Evolutionary conservation across 2,329 filamentous ascomycete genomes (phyloP).

Genomic region (Diaporthe nobilis): DNA sequence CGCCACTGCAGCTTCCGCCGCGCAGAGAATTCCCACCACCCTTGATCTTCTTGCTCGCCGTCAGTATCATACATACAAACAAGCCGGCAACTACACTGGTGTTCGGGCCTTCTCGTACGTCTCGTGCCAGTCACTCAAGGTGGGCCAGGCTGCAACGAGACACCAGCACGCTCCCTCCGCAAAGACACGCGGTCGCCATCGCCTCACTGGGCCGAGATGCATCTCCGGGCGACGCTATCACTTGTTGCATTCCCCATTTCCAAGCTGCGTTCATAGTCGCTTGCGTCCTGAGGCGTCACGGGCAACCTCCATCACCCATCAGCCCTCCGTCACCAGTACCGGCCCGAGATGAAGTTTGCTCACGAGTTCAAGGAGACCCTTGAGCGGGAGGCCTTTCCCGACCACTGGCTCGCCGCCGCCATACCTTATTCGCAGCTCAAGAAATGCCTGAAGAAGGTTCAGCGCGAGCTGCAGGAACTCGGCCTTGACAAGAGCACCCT

Average conservation of each 20-base stretch:
- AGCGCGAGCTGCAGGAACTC: conserved; percentile 76
- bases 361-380: conserved; percentile 82
- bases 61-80: background rate
- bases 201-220: conserved; percentile 28
- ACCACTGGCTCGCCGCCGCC: conserved; percentile 79
- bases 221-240: conserved; percentile 29
- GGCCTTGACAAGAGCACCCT: conserved; percentile 82
- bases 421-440: conserved; percentile 89
- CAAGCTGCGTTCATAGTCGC: conserved; percentile 21
- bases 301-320: background rate
- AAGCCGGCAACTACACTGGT: background rate
- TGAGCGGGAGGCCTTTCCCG: conserved; percentile 79
- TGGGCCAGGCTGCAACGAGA: background rate
- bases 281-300: background rate
- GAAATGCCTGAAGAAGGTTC: conserved; percentile 88
- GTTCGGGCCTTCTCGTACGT: background rate
- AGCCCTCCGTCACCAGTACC: background rate
- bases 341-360: conserved; percentile 83
- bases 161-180: background rate
- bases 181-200: background rate
- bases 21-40: conserved; percentile 26
- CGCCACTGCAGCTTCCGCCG: conserved; percentile 1
- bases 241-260: conserved; percentile 7
- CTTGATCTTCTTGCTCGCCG: background rate
- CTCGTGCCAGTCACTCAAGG: background rate